phyloP scores from a whole-genome alignment of 139 green algal species.

The Chlamydomonas sphaeroides region DNA sequence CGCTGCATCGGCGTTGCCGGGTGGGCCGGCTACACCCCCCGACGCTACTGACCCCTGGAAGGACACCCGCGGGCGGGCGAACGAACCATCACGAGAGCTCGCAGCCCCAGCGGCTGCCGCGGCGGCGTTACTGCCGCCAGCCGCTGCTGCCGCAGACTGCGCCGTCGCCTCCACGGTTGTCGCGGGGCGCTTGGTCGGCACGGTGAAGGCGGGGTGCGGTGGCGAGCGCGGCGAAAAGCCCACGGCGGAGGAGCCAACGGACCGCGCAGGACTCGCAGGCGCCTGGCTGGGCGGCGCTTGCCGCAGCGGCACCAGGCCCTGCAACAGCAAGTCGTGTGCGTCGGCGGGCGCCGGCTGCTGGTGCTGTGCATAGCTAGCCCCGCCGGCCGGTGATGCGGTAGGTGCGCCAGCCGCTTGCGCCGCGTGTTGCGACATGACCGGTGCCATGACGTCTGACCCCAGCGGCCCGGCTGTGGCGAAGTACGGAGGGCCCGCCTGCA shows the following conservation, averaged over 20 bases:
- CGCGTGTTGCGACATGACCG: too few relatives aligned
- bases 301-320: too few relatives aligned
- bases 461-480: neutral
- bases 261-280: neutral
- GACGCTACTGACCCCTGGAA: too few relatives aligned
- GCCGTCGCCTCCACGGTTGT: too few relatives aligned
- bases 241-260: neutral
- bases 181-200: too few relatives aligned
- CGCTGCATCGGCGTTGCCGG: too few relatives aligned
- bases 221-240: slow-evolving; percentile 1
- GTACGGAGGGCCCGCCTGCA: slow-evolving; percentile 5
- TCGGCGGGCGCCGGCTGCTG: neutral
- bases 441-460: too few relatives aligned
- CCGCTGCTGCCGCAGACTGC: neutral
- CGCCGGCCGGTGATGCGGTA: too few relatives aligned
- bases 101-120: neutral
- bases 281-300: neutral
- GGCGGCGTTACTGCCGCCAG: neutral
- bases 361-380: too few relatives aligned
- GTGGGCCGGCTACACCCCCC: too few relatives aligned
- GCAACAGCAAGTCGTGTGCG: neutral
- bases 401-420: too few relatives aligned
- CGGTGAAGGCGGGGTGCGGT: neutral
- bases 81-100: too few relatives aligned
- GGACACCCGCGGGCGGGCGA: neutral